Conservation (phyloP, 2,329 filamentous ascomycete genomes). For the Pyrenophora seminiperda region DNA sequence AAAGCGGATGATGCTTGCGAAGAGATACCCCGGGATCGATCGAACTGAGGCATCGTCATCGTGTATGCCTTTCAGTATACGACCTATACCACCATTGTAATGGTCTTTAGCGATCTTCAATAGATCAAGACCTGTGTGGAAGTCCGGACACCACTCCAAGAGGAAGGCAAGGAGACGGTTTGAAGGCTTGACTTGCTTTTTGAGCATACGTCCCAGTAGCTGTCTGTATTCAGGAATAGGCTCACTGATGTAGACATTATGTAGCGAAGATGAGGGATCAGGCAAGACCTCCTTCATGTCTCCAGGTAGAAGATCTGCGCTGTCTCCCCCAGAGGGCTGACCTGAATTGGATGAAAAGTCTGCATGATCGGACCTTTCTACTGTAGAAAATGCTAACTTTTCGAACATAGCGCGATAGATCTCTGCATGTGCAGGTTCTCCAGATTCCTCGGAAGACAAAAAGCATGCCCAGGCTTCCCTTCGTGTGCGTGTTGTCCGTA, state of each 20-base stretch:
- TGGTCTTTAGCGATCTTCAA: slow-evolving; percentile 23
- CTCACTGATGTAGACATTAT: slow-evolving; percentile 68
- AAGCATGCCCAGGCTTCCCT: slow-evolving; percentile 71
- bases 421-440: slow-evolving; percentile 42
- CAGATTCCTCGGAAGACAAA: slow-evolving; percentile 58
- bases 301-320: slow-evolving; percentile 57
- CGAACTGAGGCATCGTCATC: slow-evolving; percentile 7
- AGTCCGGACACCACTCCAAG: slow-evolving; percentile 49
- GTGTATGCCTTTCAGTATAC: slow-evolving; percentile 29
- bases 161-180: slow-evolving; percentile 61
- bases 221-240: slow-evolving; percentile 63
- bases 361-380: slow-evolving; percentile 5
- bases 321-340: slow-evolving; percentile 3
- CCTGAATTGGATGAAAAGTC: slow-evolving; percentile 11
- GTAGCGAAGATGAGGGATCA: slow-evolving; percentile 63
- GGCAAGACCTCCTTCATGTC: slow-evolving; percentile 62
- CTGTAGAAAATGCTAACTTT: slow-evolving; percentile 55
- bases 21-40: slow-evolving; percentile 31
- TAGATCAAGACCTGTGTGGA: slow-evolving; percentile 26
- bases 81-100: slow-evolving; percentile 28
- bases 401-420: slow-evolving; percentile 63
- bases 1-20: slow-evolving; percentile 38
- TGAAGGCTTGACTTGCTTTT: slow-evolving; percentile 55
- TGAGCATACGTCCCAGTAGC: slow-evolving; percentile 65
- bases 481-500: slow-evolving; percentile 63